Percentiles rank a stretch among this genome's conserved stretches.
Conservation (phyloP, 2,329 filamentous ascomycete species). For the Pseudogymnoascus sp. region DNA sequence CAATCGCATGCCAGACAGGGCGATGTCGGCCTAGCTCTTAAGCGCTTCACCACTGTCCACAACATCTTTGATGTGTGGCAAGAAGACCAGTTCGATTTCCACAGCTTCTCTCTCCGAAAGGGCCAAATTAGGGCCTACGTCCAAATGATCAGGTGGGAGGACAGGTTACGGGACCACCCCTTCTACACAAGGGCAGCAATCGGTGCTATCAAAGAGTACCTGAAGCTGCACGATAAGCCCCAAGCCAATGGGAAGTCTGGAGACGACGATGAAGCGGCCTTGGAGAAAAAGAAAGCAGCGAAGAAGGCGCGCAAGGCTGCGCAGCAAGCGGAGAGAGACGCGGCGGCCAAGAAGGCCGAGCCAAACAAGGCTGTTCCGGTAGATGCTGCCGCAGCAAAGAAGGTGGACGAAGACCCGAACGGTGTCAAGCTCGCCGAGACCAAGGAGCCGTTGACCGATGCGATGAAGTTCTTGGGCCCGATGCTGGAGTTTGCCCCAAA, state of each 20-base stretch:
- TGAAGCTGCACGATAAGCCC: slow-evolving; percentile 70
- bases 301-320: slow-evolving; percentile 87
- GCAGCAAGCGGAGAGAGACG: slow-evolving; percentile 66
- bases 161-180: slow-evolving; percentile 81
- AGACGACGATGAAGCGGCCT: slow-evolving; percentile 44
- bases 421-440: slow-evolving; percentile 76
- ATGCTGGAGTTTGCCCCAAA: slow-evolving; percentile 76
- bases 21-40: slow-evolving; percentile 78
- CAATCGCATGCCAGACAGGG: slow-evolving; percentile 78
- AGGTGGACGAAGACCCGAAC: slow-evolving; percentile 82
- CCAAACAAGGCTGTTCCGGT: slow-evolving; percentile 64
- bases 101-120: slow-evolving; percentile 93
- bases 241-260: slow-evolving; percentile 55
- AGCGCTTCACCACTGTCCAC: slow-evolving; percentile 80
- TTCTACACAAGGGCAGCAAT: slow-evolving; percentile 84
- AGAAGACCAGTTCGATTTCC: slow-evolving; percentile 98
- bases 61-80: slow-evolving; percentile 97
- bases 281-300: slow-evolving; percentile 75
- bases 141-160: slow-evolving; percentile 95
- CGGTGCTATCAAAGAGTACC: slow-evolving; percentile 71
- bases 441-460: slow-evolving; percentile 73
- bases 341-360: slow-evolving; percentile 75
- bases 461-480: slow-evolving; percentile 76
- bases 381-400: slow-evolving; percentile 62
- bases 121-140: slow-evolving; percentile 92